Evolutionary conservation across 805 yeast genomes (phyloP).

Genomic region (Sugiyamaella americana): DNA sequence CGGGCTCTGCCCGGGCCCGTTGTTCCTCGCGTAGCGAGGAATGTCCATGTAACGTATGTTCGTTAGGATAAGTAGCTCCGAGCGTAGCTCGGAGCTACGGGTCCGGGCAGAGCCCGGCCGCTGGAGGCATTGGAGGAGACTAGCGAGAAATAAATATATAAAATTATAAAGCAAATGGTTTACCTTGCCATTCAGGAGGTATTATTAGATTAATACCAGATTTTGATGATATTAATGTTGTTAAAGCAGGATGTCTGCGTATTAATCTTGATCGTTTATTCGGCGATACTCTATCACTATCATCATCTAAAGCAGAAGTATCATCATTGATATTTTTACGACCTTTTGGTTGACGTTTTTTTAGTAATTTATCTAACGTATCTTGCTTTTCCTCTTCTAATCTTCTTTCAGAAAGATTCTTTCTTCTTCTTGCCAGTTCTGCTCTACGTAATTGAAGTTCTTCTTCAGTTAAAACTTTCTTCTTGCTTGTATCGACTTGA

Average conservation of each 20-base stretch:
- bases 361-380: constrained; percentile 77
- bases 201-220: constrained; percentile 20
- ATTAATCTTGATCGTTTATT: constrained; percentile 19
- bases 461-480: constrained; percentile 68
- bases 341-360: constrained; percentile 62
- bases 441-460: constrained; percentile 75
- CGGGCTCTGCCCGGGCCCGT: too few species aligned
- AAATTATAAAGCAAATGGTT: background rate
- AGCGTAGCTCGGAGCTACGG: too few species aligned
- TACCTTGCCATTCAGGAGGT: constrained; percentile 18
- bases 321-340: constrained; percentile 19
- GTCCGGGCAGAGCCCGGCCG: too few species aligned
- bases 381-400: constrained; percentile 91
- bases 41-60: too few species aligned
- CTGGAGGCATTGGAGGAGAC: too few species aligned
- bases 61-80: too few species aligned
- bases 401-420: constrained; percentile 73
- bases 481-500: constrained; percentile 34
- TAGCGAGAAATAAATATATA: background rate
- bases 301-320: constrained; percentile 16
- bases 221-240: constrained; percentile 24
- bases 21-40: too few species aligned
- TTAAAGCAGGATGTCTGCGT: constrained; percentile 30
- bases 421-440: constrained; percentile 83
- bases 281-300: constrained; percentile 8